Evolutionary conservation across 192 early-diverging fungal species (phyloP).

Genomic region (Mortierella alpina): DNA sequence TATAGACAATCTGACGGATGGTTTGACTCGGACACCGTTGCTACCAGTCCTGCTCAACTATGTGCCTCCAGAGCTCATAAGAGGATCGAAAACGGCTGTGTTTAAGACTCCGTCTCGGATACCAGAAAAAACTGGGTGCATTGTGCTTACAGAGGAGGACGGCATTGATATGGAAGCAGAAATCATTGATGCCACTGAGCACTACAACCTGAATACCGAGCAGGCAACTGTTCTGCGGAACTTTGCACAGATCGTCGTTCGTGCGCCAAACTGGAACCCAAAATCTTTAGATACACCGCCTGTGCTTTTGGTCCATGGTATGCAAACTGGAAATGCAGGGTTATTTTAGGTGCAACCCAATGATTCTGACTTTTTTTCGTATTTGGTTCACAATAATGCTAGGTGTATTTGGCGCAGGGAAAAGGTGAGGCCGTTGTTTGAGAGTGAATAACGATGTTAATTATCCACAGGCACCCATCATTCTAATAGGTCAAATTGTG

Average conservation of each 20-base stretch:
- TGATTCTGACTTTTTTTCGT: not conserved
- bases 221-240: conserved; percentile 55
- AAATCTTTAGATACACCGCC: conserved; percentile 33
- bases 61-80: conserved; percentile 36
- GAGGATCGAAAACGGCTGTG: conserved; percentile 26
- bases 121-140: conserved; percentile 41
- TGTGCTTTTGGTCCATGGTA: conserved; percentile 60
- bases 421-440: conserved; percentile 57
- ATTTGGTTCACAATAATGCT: not conserved
- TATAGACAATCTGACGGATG: conserved; percentile 52
- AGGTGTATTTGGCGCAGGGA: conserved; percentile 80
- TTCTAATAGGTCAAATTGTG: too few species aligned
- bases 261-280: conserved; percentile 51
- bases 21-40: conserved; percentile 50
- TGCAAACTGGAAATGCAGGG: not conserved
- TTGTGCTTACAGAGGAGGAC: conserved; percentile 51
- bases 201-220: conserved; percentile 58
- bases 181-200: conserved; percentile 45
- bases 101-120: conserved; percentile 29
- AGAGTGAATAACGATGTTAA: not conserved
- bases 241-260: conserved; percentile 54
- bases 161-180: conserved; percentile 57
- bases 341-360: not conserved
- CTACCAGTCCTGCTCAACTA: conserved; percentile 55
- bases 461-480: not conserved